These are phyloP conservation scores for Daldinia decipiens DNA, from an alignment of 495 filamentous ascomycete genomes.

Conservation along the genomic window DNA sequence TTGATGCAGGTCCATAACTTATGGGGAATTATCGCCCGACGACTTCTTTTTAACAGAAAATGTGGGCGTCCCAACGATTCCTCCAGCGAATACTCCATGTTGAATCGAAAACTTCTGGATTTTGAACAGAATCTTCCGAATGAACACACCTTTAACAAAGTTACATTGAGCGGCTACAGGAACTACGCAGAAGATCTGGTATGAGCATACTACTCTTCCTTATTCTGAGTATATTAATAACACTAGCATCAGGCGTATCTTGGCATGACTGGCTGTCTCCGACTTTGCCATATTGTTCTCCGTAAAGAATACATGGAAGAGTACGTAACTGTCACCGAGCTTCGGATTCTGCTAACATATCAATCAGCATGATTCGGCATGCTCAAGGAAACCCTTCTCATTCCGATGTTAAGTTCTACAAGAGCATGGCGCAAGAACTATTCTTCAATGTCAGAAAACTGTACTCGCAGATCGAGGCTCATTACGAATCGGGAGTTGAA, in stretches of 20 bases:
- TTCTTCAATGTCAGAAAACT: conserved; percentile 59
- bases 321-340: conserved; percentile 42
- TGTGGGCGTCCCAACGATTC: conserved; percentile 54
- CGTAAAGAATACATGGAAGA: conserved; percentile 59
- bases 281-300: conserved; percentile 63
- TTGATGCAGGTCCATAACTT: conserved; percentile 61
- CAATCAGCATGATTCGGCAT: conserved; percentile 53
- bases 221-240: conserved; percentile 7
- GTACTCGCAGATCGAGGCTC: conserved; percentile 60
- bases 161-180: conserved; percentile 57
- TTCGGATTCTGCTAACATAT: conserved; percentile 9
- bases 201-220: conserved; percentile 5
- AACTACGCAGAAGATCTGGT: conserved; percentile 57
- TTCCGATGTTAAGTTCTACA: conserved; percentile 53
- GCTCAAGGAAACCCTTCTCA: conserved; percentile 50
- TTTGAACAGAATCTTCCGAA: conserved; percentile 58
- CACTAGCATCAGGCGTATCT: conserved; percentile 54
- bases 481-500: conserved; percentile 52
- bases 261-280: conserved; percentile 58
- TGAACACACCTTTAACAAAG: conserved; percentile 56
- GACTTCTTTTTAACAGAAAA: conserved; percentile 53
- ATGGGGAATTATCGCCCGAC: conserved; percentile 60
- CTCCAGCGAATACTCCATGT: conserved; percentile 54
- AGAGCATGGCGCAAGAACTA: conserved; percentile 56
- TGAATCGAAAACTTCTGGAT: conserved; percentile 51